Conservation (phyloP, 2,329 filamentous ascomycete genomes). For the Ceratocystiopsis brevicomis region DNA sequence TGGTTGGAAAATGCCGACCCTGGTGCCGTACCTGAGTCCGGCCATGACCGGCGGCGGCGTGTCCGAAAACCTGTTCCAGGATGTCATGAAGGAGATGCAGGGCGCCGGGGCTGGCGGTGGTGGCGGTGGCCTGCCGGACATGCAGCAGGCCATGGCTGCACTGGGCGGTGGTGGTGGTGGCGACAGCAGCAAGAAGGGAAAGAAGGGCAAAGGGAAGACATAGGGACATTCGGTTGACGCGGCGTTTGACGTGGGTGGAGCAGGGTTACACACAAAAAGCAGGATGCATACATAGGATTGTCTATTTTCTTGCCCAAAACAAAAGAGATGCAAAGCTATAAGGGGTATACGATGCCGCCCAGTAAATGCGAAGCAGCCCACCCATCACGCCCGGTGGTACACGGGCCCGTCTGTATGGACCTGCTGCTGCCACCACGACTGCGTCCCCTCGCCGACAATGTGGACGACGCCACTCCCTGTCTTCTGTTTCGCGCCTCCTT, state of each 20-base stretch:
- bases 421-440: conserved; percentile 35
- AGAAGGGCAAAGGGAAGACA: conserved; percentile 15
- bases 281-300: too few species aligned
- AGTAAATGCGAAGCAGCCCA: too few species aligned
- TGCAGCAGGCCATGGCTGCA: conserved; percentile 5
- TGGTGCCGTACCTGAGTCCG: conserved; percentile 72
- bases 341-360: too few species aligned
- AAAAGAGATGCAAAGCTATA: too few species aligned
- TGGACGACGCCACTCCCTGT: conserved; percentile 21
- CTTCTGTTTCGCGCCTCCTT: conserved; percentile 10
- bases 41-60: conserved; percentile 86
- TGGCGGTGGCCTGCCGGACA: background rate
- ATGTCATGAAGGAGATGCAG: conserved; percentile 91
- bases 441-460: conserved; percentile 26
- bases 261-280: too few species aligned
- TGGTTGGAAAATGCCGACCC: conserved; percentile 76
- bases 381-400: background rate
- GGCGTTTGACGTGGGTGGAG: too few species aligned
- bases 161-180: conserved; percentile 12
- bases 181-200: conserved; percentile 5
- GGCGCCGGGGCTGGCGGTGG: conserved; percentile 16
- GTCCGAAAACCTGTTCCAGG: conserved; percentile 83
- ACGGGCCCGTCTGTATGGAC: conserved; percentile 16
- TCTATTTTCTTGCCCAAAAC: too few species aligned
- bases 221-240: conserved; percentile 1